These are phyloP conservation scores for Xylaria sp. DNA, from an alignment of 2,329 filamentous ascomycete species.

Conservation along the genomic window DNA sequence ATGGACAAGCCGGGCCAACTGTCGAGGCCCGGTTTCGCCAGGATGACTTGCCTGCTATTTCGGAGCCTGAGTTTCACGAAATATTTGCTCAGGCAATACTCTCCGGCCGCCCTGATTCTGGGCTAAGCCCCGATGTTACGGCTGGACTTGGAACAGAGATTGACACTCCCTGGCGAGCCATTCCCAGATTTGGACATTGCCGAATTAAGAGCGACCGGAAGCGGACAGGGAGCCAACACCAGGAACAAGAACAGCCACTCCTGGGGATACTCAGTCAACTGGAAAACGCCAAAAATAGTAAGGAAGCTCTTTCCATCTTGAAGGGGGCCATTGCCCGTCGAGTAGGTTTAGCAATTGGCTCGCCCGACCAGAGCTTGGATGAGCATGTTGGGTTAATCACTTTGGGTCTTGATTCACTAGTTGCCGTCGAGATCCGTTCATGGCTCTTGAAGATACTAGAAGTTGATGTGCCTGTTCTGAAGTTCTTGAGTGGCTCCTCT, in stretches of 20 bases:
- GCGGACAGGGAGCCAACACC: not conserved
- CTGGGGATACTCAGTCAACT: not conserved
- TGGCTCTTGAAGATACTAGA: conserved; percentile 31
- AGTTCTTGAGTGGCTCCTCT: conserved; percentile 11
- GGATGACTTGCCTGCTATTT: conserved; percentile 8
- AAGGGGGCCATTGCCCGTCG: not conserved
- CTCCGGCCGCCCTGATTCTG: conserved; percentile 11
- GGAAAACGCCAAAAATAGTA: not conserved
- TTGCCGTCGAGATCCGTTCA: conserved; percentile 35
- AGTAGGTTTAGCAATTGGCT: not conserved
- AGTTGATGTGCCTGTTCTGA: conserved; percentile 31
- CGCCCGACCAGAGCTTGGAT: not conserved
- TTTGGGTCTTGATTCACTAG: conserved; percentile 31
- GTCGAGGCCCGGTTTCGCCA: conserved; percentile 5
- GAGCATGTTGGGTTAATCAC: not conserved
- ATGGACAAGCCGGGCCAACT: not conserved
- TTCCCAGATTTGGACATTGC: not conserved
- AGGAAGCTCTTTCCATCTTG: not conserved
- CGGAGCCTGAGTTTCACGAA: conserved; percentile 26
- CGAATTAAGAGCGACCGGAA: not conserved
- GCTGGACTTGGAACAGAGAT: conserved; percentile 22
- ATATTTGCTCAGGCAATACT: conserved; percentile 28
- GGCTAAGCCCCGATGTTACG: conserved; percentile 12
- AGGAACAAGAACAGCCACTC: not conserved
- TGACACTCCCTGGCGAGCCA: not conserved